Evolutionary conservation across 352 stramenopile species (phyloP).

Genomic region (Pythium myriotylum): DNA sequence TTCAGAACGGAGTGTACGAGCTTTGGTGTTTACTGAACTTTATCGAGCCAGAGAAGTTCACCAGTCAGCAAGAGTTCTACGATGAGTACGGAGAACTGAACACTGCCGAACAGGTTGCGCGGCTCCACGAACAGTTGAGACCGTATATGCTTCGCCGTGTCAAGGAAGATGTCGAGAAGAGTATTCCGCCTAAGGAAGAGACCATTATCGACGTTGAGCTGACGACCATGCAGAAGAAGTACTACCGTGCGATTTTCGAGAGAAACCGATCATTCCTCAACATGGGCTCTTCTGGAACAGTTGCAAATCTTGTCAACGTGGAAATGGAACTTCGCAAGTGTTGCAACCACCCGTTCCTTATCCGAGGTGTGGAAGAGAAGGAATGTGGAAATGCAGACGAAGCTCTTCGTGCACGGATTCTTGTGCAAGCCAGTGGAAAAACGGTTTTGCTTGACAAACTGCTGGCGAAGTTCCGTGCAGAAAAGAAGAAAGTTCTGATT

Average conservation of each 20-base stretch:
- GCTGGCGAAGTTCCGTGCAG: slow-evolving; percentile 95
- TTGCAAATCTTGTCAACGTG: slow-evolving; percentile 98
- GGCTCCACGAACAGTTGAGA: slow-evolving; percentile 95
- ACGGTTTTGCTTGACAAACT: slow-evolving; percentile 99
- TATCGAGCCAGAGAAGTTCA: slow-evolving; percentile 96
- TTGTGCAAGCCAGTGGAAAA: slow-evolving; percentile 93
- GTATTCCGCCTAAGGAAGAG: slow-evolving; percentile 98
- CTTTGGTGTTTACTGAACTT: slow-evolving; percentile 99
- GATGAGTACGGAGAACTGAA: slow-evolving; percentile 96
- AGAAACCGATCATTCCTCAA: slow-evolving; percentile 94
- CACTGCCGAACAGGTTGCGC: slow-evolving; percentile 95
- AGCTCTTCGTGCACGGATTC: slow-evolving; percentile 63
- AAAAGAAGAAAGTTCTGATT: slow-evolving; percentile 98
- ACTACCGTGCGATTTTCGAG: slow-evolving; percentile 98
- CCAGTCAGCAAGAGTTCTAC: slow-evolving; percentile 95
- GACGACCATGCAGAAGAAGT: slow-evolving; percentile 99
- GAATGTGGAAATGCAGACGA: slow-evolving; percentile 89
- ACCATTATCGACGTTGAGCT: slow-evolving; percentile 99
- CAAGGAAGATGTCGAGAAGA: slow-evolving; percentile 99
- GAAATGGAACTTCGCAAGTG: slow-evolving; percentile 99
- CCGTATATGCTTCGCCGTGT: slow-evolving; percentile 99
- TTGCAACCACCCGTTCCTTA: slow-evolving; percentile 99
- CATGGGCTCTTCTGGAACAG: slow-evolving; percentile 85
- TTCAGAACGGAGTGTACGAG: slow-evolving; percentile 99
- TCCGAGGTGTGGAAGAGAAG: slow-evolving; percentile 97